Conservation (phyloP, 225 moss, liverwort and hornwort species). For the Marchantia paleacea region DNA sequence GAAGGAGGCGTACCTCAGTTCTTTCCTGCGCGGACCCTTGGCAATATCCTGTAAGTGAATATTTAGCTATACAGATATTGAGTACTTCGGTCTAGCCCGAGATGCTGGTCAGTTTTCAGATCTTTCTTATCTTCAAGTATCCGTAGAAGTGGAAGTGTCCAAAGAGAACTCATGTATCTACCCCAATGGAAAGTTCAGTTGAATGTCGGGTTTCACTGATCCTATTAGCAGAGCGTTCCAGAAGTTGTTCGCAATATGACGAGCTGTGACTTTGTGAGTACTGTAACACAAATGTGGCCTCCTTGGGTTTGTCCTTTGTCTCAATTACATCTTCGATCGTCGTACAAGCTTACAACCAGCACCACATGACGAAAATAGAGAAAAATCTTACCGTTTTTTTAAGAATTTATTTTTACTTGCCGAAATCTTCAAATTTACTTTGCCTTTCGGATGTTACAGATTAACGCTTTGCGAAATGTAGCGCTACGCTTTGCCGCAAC, state of each 20-base stretch:
- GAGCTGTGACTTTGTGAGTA: not conserved
- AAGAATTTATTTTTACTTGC: too few species aligned
- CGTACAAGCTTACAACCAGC: too few species aligned
- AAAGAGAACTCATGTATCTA: not conserved
- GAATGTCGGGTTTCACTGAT: not conserved
- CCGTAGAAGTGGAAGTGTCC: not conserved
- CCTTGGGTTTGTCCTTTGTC: too few species aligned
- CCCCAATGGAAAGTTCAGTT: not conserved
- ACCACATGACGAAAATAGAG: too few species aligned
- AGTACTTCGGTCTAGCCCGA: not conserved
- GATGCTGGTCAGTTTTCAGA: not conserved
- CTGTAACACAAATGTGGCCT: not conserved
- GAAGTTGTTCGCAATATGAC: not conserved
- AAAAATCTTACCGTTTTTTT: too few species aligned
- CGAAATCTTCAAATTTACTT: too few species aligned
- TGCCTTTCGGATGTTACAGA: constrained; percentile 18
- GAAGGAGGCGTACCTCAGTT: not conserved
- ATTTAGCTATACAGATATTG: not conserved
- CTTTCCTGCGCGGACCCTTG: constrained; percentile 27
- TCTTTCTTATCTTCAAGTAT: too few species aligned
- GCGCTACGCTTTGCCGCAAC: constrained; percentile 36
- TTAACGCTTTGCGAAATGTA: constrained; percentile 39
- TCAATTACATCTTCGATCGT: too few species aligned
- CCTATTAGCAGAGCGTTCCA: not conserved
- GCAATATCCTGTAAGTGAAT: constrained; percentile 37